A percentile compares a stretch with the other conserved stretches of the same genome.
Conservation (phyloP, 805 yeast species). For the Candida montana region DNA sequence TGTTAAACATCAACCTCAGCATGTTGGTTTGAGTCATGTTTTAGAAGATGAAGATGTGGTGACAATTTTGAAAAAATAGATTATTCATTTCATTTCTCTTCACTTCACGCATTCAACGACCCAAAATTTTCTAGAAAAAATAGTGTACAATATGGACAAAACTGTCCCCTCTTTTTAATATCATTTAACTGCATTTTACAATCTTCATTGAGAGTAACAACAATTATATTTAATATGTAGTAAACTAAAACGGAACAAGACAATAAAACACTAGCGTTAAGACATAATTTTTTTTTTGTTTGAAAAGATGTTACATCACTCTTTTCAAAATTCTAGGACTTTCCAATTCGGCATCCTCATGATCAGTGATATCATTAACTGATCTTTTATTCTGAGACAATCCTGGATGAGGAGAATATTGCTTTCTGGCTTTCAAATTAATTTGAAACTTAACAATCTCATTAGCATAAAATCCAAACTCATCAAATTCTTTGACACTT, state of each 20-base stretch:
- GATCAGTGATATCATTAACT: slow-evolving; percentile 20
- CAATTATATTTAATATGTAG: background rate
- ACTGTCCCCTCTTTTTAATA: background rate
- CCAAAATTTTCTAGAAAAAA: too few relatives aligned
- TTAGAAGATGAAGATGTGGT: slow-evolving; percentile 96
- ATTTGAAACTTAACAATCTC: slow-evolving; percentile 21
- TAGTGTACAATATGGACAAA: too few relatives aligned
- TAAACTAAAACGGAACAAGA: background rate
- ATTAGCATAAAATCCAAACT: slow-evolving; percentile 18
- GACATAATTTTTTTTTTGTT: background rate
- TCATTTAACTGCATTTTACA: background rate
- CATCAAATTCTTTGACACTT: slow-evolving; percentile 19
- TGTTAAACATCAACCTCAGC: slow-evolving; percentile 97
- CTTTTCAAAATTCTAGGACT: slow-evolving; percentile 24
- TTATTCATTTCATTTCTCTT: background rate
- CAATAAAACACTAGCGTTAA: background rate
- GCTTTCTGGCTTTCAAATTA: slow-evolving; percentile 18
- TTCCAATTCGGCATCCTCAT: slow-evolving; percentile 20
- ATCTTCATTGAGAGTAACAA: background rate
- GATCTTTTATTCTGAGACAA: slow-evolving; percentile 18
- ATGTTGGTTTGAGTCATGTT: slow-evolving; percentile 80
- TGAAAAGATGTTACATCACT: slow-evolving; percentile 9
- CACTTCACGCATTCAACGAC: background rate
- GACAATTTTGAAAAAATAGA: slow-evolving; percentile 74
- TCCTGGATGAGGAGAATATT: slow-evolving; percentile 9